These are phyloP conservation scores for Inosperma sp. DNA, from an alignment of 768 basidiomycete species.

Conservation along the genomic window DNA sequence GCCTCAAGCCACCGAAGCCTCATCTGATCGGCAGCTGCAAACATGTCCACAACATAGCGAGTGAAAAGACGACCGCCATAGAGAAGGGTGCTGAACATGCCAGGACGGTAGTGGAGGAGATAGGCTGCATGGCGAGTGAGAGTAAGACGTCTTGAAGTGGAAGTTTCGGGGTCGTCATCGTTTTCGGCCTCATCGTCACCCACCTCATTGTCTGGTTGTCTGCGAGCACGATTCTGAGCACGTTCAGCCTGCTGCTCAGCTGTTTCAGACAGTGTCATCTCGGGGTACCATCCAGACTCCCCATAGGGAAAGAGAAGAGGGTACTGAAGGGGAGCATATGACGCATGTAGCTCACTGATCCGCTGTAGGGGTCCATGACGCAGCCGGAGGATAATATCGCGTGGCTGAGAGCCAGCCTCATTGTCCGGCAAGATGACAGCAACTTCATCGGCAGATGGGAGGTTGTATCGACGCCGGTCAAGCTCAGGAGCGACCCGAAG, in stretches of 20 bases:
- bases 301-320: conserved; percentile 22
- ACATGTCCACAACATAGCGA: conserved; percentile 36
- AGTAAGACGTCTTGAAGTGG: conserved; percentile 21
- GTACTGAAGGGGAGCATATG: conserved; percentile 23
- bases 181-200: conserved; percentile 1
- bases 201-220: conserved; percentile 1
- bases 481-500: not conserved
- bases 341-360: conserved; percentile 22
- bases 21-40: conserved; percentile 34
- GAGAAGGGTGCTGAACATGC: conserved; percentile 28
- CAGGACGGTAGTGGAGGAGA: conserved; percentile 22
- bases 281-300: conserved; percentile 19
- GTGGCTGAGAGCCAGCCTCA: conserved; percentile 10
- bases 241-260: conserved; percentile 19
- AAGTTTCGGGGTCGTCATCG: not conserved
- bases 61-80: conserved; percentile 34
- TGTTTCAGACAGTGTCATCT: not conserved
- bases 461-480: conserved; percentile 22
- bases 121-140: conserved; percentile 30
- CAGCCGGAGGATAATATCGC: conserved; percentile 20
- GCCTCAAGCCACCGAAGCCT: conserved; percentile 28
- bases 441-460: conserved; percentile 11
- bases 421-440: conserved; percentile 7
- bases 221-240: conserved; percentile 23
- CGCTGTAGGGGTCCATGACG: conserved; percentile 12